phyloP scores from a whole-genome alignment of 75 land plant species.

The Selaginella moellendorffii region DNA sequence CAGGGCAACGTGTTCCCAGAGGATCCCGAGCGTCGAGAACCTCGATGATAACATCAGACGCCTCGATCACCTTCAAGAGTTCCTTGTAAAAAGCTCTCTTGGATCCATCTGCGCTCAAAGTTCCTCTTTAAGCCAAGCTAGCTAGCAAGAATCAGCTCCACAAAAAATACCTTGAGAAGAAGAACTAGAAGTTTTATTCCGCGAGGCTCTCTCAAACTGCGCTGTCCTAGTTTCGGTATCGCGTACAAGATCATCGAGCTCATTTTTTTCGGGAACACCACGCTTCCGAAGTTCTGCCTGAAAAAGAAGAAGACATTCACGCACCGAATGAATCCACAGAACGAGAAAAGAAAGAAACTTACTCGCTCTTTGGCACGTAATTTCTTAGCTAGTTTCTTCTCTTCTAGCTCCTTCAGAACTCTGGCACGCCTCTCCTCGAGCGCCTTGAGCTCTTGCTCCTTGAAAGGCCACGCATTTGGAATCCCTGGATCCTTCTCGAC shows the following conservation, averaged over 20 bases:
- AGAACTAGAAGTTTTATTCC: background rate
- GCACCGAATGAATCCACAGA: background rate
- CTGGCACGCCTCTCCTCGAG: conserved; percentile 70
- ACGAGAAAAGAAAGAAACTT: background rate
- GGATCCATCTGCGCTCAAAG: conserved; percentile 50
- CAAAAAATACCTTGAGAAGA: background rate
- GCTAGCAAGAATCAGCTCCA: no score
- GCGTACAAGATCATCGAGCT: background rate
- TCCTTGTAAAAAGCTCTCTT: conserved; percentile 78
- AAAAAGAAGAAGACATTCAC: background rate
- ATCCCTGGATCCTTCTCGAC: conserved; percentile 88
- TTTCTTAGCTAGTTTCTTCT: conserved; percentile 62
- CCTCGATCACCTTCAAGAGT: conserved; percentile 76
- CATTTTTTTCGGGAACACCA: conserved; percentile 37
- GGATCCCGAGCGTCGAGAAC: conserved; percentile 95
- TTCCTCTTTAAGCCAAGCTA: conserved; percentile 10
- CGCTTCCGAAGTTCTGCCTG: conserved; percentile 78
- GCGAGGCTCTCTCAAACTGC: background rate
- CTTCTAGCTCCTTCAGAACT: conserved; percentile 51
- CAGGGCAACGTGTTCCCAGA: conserved; percentile 73
- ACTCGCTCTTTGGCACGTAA: conserved; percentile 90
- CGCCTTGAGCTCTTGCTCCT: conserved; percentile 83
- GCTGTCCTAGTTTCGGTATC: background rate
- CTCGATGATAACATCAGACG: conserved; percentile 88
- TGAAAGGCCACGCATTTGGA: conserved; percentile 95